Evolutionary conservation across 352 stramenopile species (phyloP).

Genomic region (Phytopythium vexans): DNA sequence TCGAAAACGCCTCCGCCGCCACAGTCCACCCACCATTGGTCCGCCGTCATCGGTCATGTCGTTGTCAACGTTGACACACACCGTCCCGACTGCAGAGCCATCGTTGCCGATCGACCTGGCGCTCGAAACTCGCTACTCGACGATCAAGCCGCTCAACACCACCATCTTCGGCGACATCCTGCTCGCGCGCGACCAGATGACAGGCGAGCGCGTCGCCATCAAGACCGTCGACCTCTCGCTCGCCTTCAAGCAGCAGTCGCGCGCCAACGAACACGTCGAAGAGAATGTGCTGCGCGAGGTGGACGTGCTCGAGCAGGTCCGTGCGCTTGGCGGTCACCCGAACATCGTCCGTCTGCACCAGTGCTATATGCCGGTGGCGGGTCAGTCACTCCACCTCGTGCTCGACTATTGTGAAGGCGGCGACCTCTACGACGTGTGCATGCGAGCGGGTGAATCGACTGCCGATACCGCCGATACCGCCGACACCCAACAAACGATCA

Average conservation of each 20-base stretch:
- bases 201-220: slow-evolving; percentile 52
- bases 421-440: slow-evolving; percentile 65
- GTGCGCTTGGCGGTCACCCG: slow-evolving; percentile 50
- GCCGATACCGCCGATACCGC: slow-evolving; percentile 1
- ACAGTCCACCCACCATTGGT: too few species aligned
- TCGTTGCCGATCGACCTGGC: not conserved
- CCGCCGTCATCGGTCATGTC: too few species aligned
- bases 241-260: slow-evolving; percentile 49
- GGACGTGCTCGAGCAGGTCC: slow-evolving; percentile 55
- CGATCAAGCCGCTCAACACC: slow-evolving; percentile 34
- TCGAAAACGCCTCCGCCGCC: too few species aligned
- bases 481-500: slow-evolving; percentile 6
- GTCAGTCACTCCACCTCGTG: slow-evolving; percentile 57
- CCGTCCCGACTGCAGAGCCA: too few species aligned
- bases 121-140: slow-evolving; percentile 32
- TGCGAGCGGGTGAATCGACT: slow-evolving; percentile 8
- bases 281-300: slow-evolving; percentile 72
- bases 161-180: slow-evolving; percentile 75
- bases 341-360: slow-evolving; percentile 72
- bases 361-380: slow-evolving; percentile 55
- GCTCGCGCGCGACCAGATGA: slow-evolving; percentile 52
- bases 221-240: slow-evolving; percentile 70
- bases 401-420: slow-evolving; percentile 77
- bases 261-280: slow-evolving; percentile 44
- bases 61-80: too few species aligned